A percentile compares a stretch with the other conserved stretches of the same genome.
Conservation (phyloP, 2,329 filamentous ascomycete species). For the Meredithiella fracta region DNA sequence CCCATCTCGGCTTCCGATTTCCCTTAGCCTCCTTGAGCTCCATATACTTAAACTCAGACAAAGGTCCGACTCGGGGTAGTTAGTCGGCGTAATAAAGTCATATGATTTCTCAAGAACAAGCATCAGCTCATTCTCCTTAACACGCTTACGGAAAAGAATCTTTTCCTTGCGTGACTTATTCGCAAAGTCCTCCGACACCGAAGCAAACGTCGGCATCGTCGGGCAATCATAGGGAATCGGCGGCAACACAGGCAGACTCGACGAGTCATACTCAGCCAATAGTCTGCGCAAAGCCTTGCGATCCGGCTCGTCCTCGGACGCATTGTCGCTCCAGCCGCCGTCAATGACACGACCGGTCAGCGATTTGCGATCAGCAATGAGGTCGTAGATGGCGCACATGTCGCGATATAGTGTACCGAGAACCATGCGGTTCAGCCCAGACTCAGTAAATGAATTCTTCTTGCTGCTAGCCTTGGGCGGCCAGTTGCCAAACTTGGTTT, state of each 20-base stretch:
- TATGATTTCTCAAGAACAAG: conserved; percentile 65
- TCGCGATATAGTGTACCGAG: conserved; percentile 72
- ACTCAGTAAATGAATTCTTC: conserved; percentile 78
- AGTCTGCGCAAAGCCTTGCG: conserved; percentile 60
- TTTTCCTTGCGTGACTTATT: conserved; percentile 57
- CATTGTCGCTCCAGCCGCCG: conserved; percentile 18
- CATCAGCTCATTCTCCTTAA: conserved; percentile 65
- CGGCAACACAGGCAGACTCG: conserved; percentile 74
- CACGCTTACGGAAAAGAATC: conserved; percentile 49
- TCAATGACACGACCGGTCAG: conserved; percentile 67
- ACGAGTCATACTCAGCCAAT: conserved; percentile 75
- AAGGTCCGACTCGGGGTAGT: conserved; percentile 29
- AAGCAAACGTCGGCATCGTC: conserved; percentile 51
- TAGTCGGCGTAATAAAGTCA: conserved; percentile 49
- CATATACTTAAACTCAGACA: conserved; percentile 53
- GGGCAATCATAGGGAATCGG: conserved; percentile 84
- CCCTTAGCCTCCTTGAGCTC: conserved; percentile 52
- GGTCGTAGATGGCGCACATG: conserved; percentile 71
- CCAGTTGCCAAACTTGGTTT: conserved; percentile 50
- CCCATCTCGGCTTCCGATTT: conserved; percentile 49
- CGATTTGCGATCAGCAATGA: conserved; percentile 64
- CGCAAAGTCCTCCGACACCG: conserved; percentile 47
- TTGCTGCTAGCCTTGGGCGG: conserved; percentile 82
- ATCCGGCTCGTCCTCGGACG: conserved; percentile 43
- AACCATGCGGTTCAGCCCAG: conserved; percentile 71